Conservation (phyloP, 192 early-diverging fungal genomes). For the Linnemannia exigua region DNA sequence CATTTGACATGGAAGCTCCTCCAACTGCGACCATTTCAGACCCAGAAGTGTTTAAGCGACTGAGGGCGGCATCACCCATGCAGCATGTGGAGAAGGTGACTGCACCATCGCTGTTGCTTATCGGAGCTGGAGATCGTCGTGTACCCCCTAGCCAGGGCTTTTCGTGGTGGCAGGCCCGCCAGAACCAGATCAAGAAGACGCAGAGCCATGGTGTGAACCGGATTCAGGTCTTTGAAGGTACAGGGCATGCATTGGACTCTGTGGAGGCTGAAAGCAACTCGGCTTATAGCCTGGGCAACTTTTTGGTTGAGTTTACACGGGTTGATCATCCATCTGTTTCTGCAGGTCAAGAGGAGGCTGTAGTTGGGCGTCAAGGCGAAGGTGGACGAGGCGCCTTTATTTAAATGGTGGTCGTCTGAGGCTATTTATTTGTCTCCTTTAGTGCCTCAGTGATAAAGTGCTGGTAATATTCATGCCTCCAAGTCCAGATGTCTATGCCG, state of each 20-base stretch:
- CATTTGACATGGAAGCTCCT: conserved; percentile 65
- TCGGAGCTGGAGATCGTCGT: conserved; percentile 78
- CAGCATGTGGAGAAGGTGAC: conserved; percentile 65
- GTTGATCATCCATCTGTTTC: conserved; percentile 10
- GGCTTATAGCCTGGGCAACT: conserved; percentile 30
- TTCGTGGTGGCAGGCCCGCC: conserved; percentile 58
- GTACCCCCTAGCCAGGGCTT: conserved; percentile 79
- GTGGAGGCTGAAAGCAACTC: conserved; percentile 72
- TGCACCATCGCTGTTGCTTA: conserved; percentile 74
- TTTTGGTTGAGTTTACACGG: conserved; percentile 49
- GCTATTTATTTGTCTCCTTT: not conserved
- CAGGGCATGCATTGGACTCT: conserved; percentile 72
- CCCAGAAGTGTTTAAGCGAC: conserved; percentile 66
- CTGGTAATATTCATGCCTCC: not conserved
- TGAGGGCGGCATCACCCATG: conserved; percentile 74
- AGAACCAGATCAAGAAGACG: conserved; percentile 57
- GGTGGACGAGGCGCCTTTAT: conserved; percentile 41
- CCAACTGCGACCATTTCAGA: conserved; percentile 66
- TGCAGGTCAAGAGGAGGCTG: not conserved
- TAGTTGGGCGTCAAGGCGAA: conserved; percentile 24
- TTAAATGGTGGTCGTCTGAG: not conserved
- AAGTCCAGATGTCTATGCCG: no score
- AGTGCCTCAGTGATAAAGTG: not conserved
- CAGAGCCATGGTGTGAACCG: conserved; percentile 38
- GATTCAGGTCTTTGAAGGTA: conserved; percentile 69